Percentiles rank a stretch among this genome's conserved stretches.
phyloP scores from a whole-genome alignment of 108 stramenopile genomes.

The Mayamaea pseudoterrestris region DNA sequence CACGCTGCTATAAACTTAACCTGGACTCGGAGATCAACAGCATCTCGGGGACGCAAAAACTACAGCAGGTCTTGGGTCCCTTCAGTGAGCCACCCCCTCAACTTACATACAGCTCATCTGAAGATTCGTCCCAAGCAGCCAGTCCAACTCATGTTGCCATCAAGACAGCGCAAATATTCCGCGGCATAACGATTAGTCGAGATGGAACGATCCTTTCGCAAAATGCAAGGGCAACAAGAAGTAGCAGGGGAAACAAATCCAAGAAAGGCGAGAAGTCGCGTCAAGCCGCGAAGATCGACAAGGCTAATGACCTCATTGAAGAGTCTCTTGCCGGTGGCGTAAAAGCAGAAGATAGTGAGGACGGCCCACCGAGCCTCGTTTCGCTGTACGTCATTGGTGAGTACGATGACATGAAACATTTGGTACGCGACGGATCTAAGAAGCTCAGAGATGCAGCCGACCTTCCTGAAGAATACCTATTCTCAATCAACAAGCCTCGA shows the following conservation, averaged over 20 bases:
- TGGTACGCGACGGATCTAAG: constrained; percentile 84
- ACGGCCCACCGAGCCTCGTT: constrained; percentile 59
- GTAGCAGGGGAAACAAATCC: constrained; percentile 39
- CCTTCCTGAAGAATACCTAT: constrained; percentile 39
- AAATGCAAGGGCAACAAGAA: constrained; percentile 66
- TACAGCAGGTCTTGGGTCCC: constrained; percentile 17
- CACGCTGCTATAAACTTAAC: constrained; percentile 71
- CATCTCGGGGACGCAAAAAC: constrained; percentile 4
- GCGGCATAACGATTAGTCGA: constrained; percentile 65
- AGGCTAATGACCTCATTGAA: constrained; percentile 79
- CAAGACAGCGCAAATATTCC: constrained; percentile 69
- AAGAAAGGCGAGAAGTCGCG: constrained; percentile 68
- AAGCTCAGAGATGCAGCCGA: constrained; percentile 56
- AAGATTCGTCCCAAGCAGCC: constrained; percentile 23
- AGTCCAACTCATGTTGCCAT: constrained; percentile 45
- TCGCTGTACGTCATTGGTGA: constrained; percentile 68
- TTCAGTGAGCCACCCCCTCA: constrained; percentile 28
- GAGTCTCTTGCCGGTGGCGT: constrained; percentile 42
- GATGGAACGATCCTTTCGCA: constrained; percentile 60
- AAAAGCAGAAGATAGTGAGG: constrained; percentile 35
- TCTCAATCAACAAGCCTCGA: constrained; percentile 42
- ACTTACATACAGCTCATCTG: constrained; percentile 30
- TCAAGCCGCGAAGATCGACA: constrained; percentile 81
- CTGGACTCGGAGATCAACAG: constrained; percentile 34
- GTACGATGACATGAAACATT: constrained; percentile 79